Percentiles rank a stretch among this genome's conserved stretches.
Evolutionary conservation across 108 stramenopile species (phyloP).

Genomic region (Discostella stelligeroides): DNA sequence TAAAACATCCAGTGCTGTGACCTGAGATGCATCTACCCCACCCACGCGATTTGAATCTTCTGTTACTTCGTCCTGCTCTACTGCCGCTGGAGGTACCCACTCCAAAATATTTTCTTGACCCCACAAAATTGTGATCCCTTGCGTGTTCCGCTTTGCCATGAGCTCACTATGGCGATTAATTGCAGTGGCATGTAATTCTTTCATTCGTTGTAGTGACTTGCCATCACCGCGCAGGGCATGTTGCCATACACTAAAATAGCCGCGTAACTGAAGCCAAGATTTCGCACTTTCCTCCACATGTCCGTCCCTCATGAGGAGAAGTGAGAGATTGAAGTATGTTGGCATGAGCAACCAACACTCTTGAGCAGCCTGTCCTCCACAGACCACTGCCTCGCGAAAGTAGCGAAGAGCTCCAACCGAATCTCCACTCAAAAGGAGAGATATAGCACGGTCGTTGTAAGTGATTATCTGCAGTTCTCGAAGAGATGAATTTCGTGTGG

Average conservation of each 20-base stretch:
- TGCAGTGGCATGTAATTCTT: conserved; percentile 19
- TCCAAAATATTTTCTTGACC: conserved; percentile 34
- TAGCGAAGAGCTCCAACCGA: conserved; percentile 34
- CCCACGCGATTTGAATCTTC: conserved; percentile 24
- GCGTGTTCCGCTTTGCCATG: conserved; percentile 31
- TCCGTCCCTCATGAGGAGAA: conserved; percentile 42
- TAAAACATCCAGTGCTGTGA: conserved; percentile 44
- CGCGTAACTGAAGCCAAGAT: conserved; percentile 43
- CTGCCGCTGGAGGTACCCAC: conserved; percentile 32
- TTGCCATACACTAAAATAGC: conserved; percentile 35
- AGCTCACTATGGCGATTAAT: conserved; percentile 47
- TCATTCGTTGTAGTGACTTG: conserved; percentile 20
- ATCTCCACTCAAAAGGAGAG: conserved; percentile 35
- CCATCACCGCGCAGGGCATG: conserved; percentile 33
- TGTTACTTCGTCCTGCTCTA: conserved; percentile 15
- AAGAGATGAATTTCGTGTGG: not conserved
- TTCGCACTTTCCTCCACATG: conserved; percentile 40
- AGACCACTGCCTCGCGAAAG: conserved; percentile 32
- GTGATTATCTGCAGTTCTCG: conserved; percentile 18
- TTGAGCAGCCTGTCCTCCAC: not conserved
- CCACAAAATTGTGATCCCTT: conserved; percentile 6
- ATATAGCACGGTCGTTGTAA: conserved; percentile 37
- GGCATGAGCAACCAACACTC: conserved; percentile 37
- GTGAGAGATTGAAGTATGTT: conserved; percentile 48
- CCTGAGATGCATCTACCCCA: conserved; percentile 41